Conservation (phyloP, 2,329 filamentous ascomycete genomes). For the Fusarium denticulatum region DNA sequence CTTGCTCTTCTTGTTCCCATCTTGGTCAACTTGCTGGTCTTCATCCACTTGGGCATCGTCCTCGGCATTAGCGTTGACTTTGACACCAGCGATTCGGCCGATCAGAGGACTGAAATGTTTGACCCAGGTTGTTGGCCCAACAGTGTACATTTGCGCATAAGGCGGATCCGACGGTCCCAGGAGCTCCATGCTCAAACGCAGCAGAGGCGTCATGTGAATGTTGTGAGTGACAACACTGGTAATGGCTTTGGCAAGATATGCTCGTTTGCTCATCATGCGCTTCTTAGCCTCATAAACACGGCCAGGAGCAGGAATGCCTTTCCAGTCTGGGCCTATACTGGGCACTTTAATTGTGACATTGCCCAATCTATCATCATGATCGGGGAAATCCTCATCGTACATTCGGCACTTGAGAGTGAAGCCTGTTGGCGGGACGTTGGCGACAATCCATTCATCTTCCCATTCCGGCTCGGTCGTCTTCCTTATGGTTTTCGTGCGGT, state of each 20-base stretch:
- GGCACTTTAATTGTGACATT: constrained; percentile 79
- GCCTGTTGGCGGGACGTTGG: constrained; percentile 82
- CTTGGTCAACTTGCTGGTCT: constrained; percentile 35
- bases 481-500: constrained; percentile 81
- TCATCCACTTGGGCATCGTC: constrained; percentile 49
- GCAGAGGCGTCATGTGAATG: constrained; percentile 73
- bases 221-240: constrained; percentile 69
- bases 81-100: constrained; percentile 79
- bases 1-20: constrained; percentile 57
- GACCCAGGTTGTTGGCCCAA: constrained; percentile 79
- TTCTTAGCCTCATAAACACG: constrained; percentile 80
- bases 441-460: constrained; percentile 88
- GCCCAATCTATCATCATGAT: constrained; percentile 87
- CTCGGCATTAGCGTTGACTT: constrained; percentile 69
- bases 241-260: constrained; percentile 78
- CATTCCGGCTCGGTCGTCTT: constrained; percentile 79
- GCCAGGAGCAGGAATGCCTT: constrained; percentile 68
- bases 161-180: constrained; percentile 78
- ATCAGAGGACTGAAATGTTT: constrained; percentile 92
- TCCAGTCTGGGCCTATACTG: constrained; percentile 71
- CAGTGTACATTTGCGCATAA: constrained; percentile 78
- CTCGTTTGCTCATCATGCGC: constrained; percentile 85
- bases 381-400: constrained; percentile 89
- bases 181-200: constrained; percentile 81
- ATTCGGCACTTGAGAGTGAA: constrained; percentile 87